Base-by-base conservation (phyloP, 176 grass and related monocot species). In the Eremochloa ophiuroides region DNA sequence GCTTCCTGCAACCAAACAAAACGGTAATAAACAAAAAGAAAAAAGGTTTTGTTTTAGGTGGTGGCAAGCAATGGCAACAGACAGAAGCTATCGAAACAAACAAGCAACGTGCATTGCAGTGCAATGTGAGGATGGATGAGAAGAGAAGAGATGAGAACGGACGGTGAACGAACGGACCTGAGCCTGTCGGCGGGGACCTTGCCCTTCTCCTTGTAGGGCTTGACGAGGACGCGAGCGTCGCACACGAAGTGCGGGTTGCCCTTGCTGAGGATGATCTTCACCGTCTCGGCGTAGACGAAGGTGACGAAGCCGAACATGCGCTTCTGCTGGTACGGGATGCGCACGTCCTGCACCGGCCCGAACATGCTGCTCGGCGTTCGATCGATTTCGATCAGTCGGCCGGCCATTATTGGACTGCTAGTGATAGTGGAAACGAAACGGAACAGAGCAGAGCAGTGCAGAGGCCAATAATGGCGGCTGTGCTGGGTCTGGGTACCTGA, bases 191-290 rank as follows among this genome's bases (percentile, higher is more conserved):
- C 84, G 71, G 91, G 89, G 61, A 89, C 87, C 86, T 89, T 97
- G 80, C 89, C 94, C 86, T 97, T 97, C 61, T 97, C 94, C 86
- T 97, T 97, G 84, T 97, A 97, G 8, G 94, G 94, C 87, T 97
- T 97, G 80, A 97, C 94, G 63, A 97, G 94, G 28, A 97, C 91
- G 63, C 94, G 85, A 14, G 94, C 87, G 71, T 93, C 91, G 31
- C 94, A 89, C 11, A 97, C 87, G 71, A 93, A 93, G 78, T 97
- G 94, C 14, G 94, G 94, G 84, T 93, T 93, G 29, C 94, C 89
- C 51, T 91, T 97, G 29, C 82, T 75, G 9, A 97, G 69, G 46
- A 97, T 97, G 14, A 84, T 18, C 69, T 80, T 84, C 28, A 93
- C 94, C 1, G 94, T 93, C 65, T 93, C 91, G 4, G 91, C 82